A percentile compares a stretch with the other conserved stretches of the same genome.
Conservation (phyloP, 257 asterid genomes). For the Solanum microdontum region DNA sequence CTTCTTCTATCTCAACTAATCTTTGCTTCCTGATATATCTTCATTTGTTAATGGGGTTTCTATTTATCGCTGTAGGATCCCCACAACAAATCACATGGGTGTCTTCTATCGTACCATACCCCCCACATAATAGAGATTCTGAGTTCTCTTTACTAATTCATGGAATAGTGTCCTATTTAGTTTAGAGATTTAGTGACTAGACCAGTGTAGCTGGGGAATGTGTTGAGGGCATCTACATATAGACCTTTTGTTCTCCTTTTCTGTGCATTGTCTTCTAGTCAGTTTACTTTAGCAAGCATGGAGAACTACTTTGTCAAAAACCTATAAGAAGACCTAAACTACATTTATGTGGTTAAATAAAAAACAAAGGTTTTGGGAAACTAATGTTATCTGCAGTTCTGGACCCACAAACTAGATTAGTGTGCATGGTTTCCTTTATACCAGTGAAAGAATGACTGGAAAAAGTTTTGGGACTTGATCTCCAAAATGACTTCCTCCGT, state of each 20-base stretch:
- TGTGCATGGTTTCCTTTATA: background rate
- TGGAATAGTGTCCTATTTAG: background rate
- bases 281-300: background rate
- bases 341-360: background rate
- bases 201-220: background rate
- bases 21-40: background rate
- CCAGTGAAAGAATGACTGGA: background rate
- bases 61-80: background rate
- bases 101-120: background rate
- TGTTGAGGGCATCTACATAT: background rate
- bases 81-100: background rate
- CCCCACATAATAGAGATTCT: background rate
- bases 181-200: background rate
- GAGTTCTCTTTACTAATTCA: background rate
- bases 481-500: background rate
- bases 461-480: background rate
- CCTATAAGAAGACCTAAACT: background rate
- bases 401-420: background rate
- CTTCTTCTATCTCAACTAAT: background rate
- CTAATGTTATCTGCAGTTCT: background rate
- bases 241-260: background rate
- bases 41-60: background rate
- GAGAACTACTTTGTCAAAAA: background rate
- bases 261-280: background rate
- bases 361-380: background rate